phyloP scores from a whole-genome alignment of 192 early-diverging fungal genomes.

The Linnemannia schmuckeri region DNA sequence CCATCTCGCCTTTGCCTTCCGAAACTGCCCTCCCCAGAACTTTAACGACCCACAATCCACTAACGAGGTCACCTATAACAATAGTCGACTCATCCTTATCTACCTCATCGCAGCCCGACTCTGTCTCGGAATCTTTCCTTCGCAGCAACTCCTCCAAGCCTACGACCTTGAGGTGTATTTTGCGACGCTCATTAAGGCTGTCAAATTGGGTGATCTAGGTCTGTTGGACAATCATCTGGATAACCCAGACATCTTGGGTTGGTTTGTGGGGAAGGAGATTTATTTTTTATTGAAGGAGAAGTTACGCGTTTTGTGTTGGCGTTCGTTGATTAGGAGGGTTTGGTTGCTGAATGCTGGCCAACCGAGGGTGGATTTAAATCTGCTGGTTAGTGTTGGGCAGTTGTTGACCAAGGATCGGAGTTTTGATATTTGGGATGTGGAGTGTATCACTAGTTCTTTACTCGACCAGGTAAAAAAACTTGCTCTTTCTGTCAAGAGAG shows the following conservation, averaged over 20 bases:
- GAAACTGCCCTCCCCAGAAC: slow-evolving; percentile 27
- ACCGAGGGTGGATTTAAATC: slow-evolving; percentile 28
- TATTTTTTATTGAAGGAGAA: slow-evolving; percentile 61
- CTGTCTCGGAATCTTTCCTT: slow-evolving; percentile 57
- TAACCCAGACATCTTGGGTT: slow-evolving; percentile 21
- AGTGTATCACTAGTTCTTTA: slow-evolving; percentile 58
- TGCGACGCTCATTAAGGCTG: slow-evolving; percentile 22
- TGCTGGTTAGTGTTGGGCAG: slow-evolving; percentile 40
- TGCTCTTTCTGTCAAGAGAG: not conserved
- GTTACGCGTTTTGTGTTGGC: slow-evolving; percentile 57
- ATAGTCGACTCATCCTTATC: slow-evolving; percentile 56
- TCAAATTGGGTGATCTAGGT: slow-evolving; percentile 52
- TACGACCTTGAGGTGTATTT: slow-evolving; percentile 52
- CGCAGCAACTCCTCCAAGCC: slow-evolving; percentile 31
- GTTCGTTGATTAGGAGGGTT: slow-evolving; percentile 55
- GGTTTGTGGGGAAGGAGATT: slow-evolving; percentile 52
- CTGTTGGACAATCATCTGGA: slow-evolving; percentile 33
- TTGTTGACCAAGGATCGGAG: slow-evolving; percentile 32
- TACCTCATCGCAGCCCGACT: slow-evolving; percentile 60
- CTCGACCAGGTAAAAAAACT: slow-evolving; percentile 59
- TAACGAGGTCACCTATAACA: slow-evolving; percentile 35
- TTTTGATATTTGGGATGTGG: slow-evolving; percentile 53
- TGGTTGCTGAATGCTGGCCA: slow-evolving; percentile 33
- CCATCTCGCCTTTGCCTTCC: slow-evolving; percentile 59
- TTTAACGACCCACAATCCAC: slow-evolving; percentile 2